phyloP scores from a whole-genome alignment of 805 yeast genomes.

The Kodamaea kaohsiungensis region DNA sequence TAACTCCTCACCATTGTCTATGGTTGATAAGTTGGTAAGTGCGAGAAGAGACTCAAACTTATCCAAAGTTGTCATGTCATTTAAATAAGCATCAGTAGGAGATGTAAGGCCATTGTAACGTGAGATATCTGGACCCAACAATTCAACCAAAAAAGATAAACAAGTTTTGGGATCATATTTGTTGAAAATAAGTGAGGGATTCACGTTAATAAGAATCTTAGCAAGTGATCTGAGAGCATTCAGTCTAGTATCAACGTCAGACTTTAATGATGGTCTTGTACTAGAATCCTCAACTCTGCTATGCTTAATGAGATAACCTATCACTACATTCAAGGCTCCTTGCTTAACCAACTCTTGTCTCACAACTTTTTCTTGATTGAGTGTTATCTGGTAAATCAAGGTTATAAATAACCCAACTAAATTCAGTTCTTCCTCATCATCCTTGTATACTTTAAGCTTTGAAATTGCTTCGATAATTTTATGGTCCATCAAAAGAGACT shows the following conservation, averaged over 20 bases:
- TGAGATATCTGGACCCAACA: slow-evolving; percentile 37
- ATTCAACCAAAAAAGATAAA: slow-evolving; percentile 50
- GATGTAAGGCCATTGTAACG: slow-evolving; percentile 16
- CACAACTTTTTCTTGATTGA: slow-evolving; percentile 21
- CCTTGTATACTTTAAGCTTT: slow-evolving; percentile 19
- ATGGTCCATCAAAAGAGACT: slow-evolving; percentile 26
- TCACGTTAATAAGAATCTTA: slow-evolving; percentile 42
- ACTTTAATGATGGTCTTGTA: slow-evolving; percentile 19
- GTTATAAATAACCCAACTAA: slow-evolving; percentile 27
- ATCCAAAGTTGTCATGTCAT: slow-evolving; percentile 41
- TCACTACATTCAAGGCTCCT: slow-evolving; percentile 42
- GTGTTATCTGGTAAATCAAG: slow-evolving; percentile 37
- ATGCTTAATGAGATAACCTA: slow-evolving; percentile 38
- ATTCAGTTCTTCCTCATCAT: slow-evolving; percentile 13
- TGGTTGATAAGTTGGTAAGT: slow-evolving; percentile 64
- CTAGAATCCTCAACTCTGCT: slow-evolving; percentile 25
- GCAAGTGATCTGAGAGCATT: slow-evolving; percentile 46
- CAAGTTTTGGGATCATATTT: slow-evolving; percentile 42
- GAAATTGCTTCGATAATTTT: slow-evolving; percentile 20
- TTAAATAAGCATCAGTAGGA: slow-evolving; percentile 17
- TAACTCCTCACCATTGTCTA: slow-evolving; percentile 40
- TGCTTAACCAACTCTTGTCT: slow-evolving; percentile 45
- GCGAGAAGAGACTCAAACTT: slow-evolving; percentile 61
- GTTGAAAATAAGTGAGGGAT: slow-evolving; percentile 44
- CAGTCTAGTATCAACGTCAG: slow-evolving; percentile 25